These are phyloP conservation scores for Clarireedia hainanense DNA, from an alignment of 2,329 filamentous ascomycete species.

Conservation along the genomic window DNA sequence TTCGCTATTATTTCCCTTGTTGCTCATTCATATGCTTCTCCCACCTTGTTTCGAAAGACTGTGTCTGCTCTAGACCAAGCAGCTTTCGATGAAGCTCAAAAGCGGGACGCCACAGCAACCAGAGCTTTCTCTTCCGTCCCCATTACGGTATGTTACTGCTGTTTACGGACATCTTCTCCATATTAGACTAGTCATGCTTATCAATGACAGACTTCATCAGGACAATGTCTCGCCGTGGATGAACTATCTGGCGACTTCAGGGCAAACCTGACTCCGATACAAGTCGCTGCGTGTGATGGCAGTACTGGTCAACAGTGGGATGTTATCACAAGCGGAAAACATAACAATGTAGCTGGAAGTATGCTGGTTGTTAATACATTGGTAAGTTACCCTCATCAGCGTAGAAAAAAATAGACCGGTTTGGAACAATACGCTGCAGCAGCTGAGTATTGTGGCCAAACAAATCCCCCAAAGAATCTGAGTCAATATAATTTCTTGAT, in stretches of 20 bases:
- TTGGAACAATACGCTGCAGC: too few relatives aligned
- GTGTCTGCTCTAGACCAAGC: slow-evolving; percentile 5
- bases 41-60: background rate
- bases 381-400: slow-evolving; percentile 21
- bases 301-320: slow-evolving; percentile 36
- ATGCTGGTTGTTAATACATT: slow-evolving; percentile 47
- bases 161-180: background rate
- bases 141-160: slow-evolving; percentile 31
- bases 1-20: background rate
- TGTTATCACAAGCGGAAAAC: slow-evolving; percentile 40
- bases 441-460: too few relatives aligned
- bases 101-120: slow-evolving; percentile 34
- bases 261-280: slow-evolving; percentile 37
- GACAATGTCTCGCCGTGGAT: slow-evolving; percentile 37
- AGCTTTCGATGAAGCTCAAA: slow-evolving; percentile 37
- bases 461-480: background rate
- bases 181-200: background rate
- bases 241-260: slow-evolving; percentile 39
- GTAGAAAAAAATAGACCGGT: too few relatives aligned
- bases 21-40: background rate
- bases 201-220: slow-evolving; percentile 23
- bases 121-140: slow-evolving; percentile 33
- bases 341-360: slow-evolving; percentile 38
- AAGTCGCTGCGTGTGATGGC: slow-evolving; percentile 33
- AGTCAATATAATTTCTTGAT: background rate